A percentile compares a stretch with the other conserved stretches of the same genome.
Evolutionary conservation across 495 filamentous ascomycete species (phyloP).

Genomic region (Collariella sp.): DNA sequence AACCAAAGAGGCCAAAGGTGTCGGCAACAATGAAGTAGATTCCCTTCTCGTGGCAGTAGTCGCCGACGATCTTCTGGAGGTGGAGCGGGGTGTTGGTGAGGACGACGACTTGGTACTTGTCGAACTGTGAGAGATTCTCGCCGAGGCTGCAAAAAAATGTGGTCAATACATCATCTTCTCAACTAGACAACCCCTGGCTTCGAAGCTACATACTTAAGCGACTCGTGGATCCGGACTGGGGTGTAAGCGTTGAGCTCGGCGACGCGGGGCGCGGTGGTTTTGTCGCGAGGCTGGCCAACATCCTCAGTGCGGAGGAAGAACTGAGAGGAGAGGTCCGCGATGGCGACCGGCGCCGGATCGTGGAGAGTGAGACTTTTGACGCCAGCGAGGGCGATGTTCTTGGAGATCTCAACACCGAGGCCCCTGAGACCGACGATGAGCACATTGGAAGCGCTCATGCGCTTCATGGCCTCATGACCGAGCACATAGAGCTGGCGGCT

Average conservation of each 20-base stretch:
- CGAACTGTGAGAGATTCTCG: constrained; percentile 64
- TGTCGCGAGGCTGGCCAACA: constrained; percentile 84
- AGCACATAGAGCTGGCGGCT: constrained; percentile 97
- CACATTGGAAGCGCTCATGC: constrained; percentile 93
- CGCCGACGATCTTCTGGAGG: constrained; percentile 71
- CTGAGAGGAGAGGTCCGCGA: constrained; percentile 86
- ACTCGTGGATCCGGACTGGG: constrained; percentile 68
- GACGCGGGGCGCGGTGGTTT: constrained; percentile 77
- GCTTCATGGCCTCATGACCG: constrained; percentile 99
- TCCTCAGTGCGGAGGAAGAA: constrained; percentile 89
- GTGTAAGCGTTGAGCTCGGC: constrained; percentile 96
- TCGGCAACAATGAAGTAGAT: constrained; percentile 84
- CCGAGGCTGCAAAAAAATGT: constrained; percentile 39
- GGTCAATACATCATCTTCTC: no score
- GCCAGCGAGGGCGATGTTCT: constrained; percentile 96
- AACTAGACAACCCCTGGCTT: no score
- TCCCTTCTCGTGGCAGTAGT: constrained; percentile 86
- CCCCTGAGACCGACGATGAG: constrained; percentile 88
- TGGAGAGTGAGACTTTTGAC: constrained; percentile 75
- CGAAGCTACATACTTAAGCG: constrained; percentile 33
- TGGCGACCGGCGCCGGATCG: constrained; percentile 70
- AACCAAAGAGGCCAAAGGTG: constrained; percentile 88
- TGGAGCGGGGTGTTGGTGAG: constrained; percentile 74
- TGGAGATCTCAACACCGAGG: constrained; percentile 95
- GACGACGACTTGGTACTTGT: constrained; percentile 85